Conservation (phyloP, 495 filamentous ascomycete species). For the Hyaloscypha hepaticicola region DNA sequence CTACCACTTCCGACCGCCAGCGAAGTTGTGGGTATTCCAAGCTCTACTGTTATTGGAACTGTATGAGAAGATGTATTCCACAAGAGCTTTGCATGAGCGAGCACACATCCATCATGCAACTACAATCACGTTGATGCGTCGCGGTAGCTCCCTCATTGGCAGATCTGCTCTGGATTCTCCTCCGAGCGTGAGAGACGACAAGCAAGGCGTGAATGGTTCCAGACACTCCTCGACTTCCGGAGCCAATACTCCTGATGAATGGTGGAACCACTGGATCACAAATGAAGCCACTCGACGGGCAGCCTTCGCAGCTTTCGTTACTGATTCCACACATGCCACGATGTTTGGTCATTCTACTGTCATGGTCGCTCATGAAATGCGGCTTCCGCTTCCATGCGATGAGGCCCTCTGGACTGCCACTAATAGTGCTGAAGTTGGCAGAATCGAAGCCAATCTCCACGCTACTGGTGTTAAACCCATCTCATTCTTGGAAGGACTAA, state of each 20-base stretch:
- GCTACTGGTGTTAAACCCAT: constrained; percentile 82
- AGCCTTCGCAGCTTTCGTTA: constrained; percentile 92
- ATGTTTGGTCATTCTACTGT: constrained; percentile 98
- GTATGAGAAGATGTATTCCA: constrained; percentile 97
- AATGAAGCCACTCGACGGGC: constrained; percentile 87
- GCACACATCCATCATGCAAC: constrained; percentile 98
- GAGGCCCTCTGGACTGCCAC: constrained; percentile 92
- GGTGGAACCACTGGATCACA: constrained; percentile 96
- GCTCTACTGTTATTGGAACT: constrained; percentile 85
- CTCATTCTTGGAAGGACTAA: constrained; percentile 88
- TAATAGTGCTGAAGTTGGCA: constrained; percentile 81
- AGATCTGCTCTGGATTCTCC: constrained; percentile 85
- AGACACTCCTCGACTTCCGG: constrained; percentile 59
- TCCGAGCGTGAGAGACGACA: constrained; percentile 71
- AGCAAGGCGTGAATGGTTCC: constrained; percentile 54
- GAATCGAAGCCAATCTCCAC: constrained; percentile 79
- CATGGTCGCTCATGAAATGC: constrained; percentile 96
- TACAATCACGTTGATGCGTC: constrained; percentile 90
- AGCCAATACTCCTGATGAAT: constrained; percentile 74
- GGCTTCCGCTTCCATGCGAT: constrained; percentile 88
- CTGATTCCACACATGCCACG: constrained; percentile 94
- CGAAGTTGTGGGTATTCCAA: constrained; percentile 98
- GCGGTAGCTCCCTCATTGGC: constrained; percentile 90
- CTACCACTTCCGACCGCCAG: constrained; percentile 86
- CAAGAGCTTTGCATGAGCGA: constrained; percentile 85